A percentile compares a stretch with the other conserved stretches of the same genome.
These are phyloP conservation scores for Russula virescens DNA, from an alignment of 768 basidiomycete species.

Conservation along the genomic window DNA sequence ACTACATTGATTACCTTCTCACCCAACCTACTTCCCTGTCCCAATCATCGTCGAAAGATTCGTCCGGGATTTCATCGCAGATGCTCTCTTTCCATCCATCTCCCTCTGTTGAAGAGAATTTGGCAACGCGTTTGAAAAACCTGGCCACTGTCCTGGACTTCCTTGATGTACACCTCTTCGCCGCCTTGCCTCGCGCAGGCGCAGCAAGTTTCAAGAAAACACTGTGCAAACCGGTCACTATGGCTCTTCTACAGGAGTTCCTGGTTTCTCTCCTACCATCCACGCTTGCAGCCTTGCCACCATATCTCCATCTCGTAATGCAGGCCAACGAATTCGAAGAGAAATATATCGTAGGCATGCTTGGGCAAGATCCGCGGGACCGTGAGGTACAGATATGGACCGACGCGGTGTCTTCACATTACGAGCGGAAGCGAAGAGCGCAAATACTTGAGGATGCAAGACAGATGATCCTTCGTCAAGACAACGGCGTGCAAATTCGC, in stretches of 20 bases:
- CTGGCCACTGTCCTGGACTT: slow-evolving; percentile 58
- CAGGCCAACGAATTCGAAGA: slow-evolving; percentile 66
- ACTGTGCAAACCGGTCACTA: slow-evolving; percentile 54
- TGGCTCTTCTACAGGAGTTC: slow-evolving; percentile 57
- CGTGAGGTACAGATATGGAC: slow-evolving; percentile 63
- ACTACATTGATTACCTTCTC: slow-evolving; percentile 56
- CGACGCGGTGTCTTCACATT: slow-evolving; percentile 61
- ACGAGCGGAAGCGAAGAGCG: slow-evolving; percentile 69
- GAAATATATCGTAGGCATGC: slow-evolving; percentile 42
- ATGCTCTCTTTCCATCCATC: slow-evolving; percentile 45
- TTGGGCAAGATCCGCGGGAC: slow-evolving; percentile 45
- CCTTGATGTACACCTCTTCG: slow-evolving; percentile 51
- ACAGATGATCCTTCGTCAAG: slow-evolving; percentile 42
- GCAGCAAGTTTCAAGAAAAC: slow-evolving; percentile 45
- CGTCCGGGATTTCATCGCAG: slow-evolving; percentile 35
- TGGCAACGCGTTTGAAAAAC: slow-evolving; percentile 45
- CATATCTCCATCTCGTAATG: slow-evolving; percentile 52
- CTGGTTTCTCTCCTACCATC: slow-evolving; percentile 68
- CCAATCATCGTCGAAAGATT: slow-evolving; percentile 33
- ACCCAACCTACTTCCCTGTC: slow-evolving; percentile 45
- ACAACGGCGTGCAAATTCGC: slow-evolving; percentile 37
- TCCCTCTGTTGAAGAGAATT: slow-evolving; percentile 37
- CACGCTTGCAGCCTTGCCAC: slow-evolving; percentile 50
- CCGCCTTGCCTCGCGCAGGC: slow-evolving; percentile 46
- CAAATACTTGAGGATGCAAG: slow-evolving; percentile 61